These are phyloP conservation scores for Trametes villosa DNA, from an alignment of 768 basidiomycete species.

Conservation along the genomic window DNA sequence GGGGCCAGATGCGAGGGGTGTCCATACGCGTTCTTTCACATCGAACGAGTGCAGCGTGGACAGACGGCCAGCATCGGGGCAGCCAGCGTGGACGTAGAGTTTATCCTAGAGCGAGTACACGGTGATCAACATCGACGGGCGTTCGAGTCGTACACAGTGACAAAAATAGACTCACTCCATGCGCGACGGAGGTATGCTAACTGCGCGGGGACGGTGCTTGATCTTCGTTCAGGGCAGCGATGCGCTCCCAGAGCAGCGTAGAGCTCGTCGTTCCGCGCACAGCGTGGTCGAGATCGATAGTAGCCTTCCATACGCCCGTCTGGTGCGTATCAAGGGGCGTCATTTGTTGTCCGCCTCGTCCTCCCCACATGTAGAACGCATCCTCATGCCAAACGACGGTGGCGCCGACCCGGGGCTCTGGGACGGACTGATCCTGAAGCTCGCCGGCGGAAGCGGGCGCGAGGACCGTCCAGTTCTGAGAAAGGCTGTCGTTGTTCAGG, in stretches of 20 bases:
- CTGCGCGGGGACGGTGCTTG: slow-evolving; percentile 40
- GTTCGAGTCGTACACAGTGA: not conserved
- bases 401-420: slow-evolving; percentile 34
- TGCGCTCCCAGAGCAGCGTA: slow-evolving; percentile 36
- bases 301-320: slow-evolving; percentile 21
- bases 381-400: slow-evolving; percentile 16
- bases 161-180: slow-evolving; percentile 31
- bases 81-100: slow-evolving; percentile 47
- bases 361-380: slow-evolving; percentile 47
- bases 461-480: slow-evolving; percentile 30
- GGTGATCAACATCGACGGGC: not conserved
- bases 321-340: slow-evolving; percentile 37
- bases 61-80: slow-evolving; percentile 43
- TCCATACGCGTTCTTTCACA: slow-evolving; percentile 36
- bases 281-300: not conserved
- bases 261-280: not conserved
- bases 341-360: slow-evolving; percentile 47
- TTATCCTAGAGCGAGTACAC: no score
- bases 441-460: not conserved
- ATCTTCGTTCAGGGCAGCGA: slow-evolving; percentile 33
- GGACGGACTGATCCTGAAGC: slow-evolving; percentile 7
- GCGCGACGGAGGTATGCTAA: slow-evolving; percentile 40
- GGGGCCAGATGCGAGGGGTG: slow-evolving; percentile 40
- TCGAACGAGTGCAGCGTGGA: slow-evolving; percentile 41
- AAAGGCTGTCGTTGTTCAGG: slow-evolving; percentile 16